These are phyloP conservation scores for Rhododendron kiyosumense DNA, from an alignment of 148 eudicot genomes.

Conservation along the genomic window DNA sequence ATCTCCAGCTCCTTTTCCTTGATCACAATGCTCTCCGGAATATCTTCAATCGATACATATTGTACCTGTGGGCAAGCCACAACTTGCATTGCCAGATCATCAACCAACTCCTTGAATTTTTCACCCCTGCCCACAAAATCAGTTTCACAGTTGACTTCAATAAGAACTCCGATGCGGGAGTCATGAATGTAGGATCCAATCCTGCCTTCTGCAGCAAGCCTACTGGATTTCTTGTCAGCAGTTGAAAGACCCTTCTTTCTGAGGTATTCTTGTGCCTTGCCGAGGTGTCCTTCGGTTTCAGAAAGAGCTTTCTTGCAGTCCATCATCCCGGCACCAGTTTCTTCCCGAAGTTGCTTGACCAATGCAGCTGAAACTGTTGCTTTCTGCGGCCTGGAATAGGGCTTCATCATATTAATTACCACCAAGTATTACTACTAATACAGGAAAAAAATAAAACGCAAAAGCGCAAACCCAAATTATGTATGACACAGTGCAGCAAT, in stretches of 20 bases:
- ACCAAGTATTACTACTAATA: neutral
- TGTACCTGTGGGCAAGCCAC: slow-evolving; percentile 83
- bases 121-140: slow-evolving; percentile 91
- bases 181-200: slow-evolving; percentile 97
- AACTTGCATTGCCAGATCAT: slow-evolving; percentile 97
- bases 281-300: slow-evolving; percentile 87
- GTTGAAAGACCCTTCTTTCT: slow-evolving; percentile 87
- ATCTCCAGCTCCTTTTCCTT: slow-evolving; percentile 84
- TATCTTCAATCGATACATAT: slow-evolving; percentile 70
- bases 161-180: slow-evolving; percentile 79
- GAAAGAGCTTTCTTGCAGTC: slow-evolving; percentile 97
- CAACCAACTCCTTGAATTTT: slow-evolving; percentile 79
- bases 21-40: slow-evolving; percentile 51
- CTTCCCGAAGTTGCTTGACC: slow-evolving; percentile 91
- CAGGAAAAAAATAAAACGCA: neutral
- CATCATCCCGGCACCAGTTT: slow-evolving; percentile 99
- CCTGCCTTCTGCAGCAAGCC: slow-evolving; percentile 91
- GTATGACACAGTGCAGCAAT: neutral
- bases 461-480: neutral
- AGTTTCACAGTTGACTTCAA: slow-evolving; percentile 94
- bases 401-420: slow-evolving; percentile 1
- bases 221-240: slow-evolving; percentile 91
- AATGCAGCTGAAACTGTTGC: slow-evolving; percentile 75
- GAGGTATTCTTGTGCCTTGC: slow-evolving; percentile 89
- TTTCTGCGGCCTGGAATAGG: slow-evolving; percentile 47